Evolutionary conservation across 305 asterid species (phyloP), one percentile per base, ranked within the genome.

Genomic region (Solanum aculeatissimum): DNA sequence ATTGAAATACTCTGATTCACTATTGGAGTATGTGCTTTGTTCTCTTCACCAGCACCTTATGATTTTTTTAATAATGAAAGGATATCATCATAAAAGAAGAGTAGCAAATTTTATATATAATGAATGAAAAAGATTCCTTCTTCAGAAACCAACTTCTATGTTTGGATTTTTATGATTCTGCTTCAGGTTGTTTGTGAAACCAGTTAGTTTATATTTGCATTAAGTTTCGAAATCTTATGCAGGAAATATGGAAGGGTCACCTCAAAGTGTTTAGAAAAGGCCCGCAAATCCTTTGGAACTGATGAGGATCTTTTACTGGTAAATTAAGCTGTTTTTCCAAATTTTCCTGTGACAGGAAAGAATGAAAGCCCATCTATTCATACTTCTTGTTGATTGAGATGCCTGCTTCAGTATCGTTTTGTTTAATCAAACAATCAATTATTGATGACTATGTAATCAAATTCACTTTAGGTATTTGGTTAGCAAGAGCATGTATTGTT

Each of bases 261-360:
- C 49, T 91, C 95, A 27, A 84, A 91, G 90, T 92, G 95, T 90
- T 87, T 96, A 66, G 98, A 95, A 69, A 92, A 90, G 86, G 97
- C 99, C 35, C 97, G 93, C 79, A 96, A 93, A 88, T 88, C 98
- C 82, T 96, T 95, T 85, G 99, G 99, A 51, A 96, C 98, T 10
- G 99, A 96, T 89, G 99, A 96, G 86, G 99, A 96, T 91, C 93
- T 96, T 88, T 92, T 96, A 55, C 77, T 69, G 51, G 51, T 69
- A 69, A 69, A 9, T 69, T 18, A 38, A 69, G 77, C 18, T 69
- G 58, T 5, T 18, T 69, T 69, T 38, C 51, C 51, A 38, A 18
- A 9, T 35, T 69, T 69, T 69, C 51, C 13, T 11, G 77, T 19
- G 51, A 69, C 77, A 38, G 38, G 51, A 69, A 69, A 65, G 43